Percentiles rank a stretch among this genome's conserved stretches.
Evolutionary conservation across 2,329 filamentous ascomycete species (phyloP).

Genomic region (Colletotrichum neosansevieriae): DNA sequence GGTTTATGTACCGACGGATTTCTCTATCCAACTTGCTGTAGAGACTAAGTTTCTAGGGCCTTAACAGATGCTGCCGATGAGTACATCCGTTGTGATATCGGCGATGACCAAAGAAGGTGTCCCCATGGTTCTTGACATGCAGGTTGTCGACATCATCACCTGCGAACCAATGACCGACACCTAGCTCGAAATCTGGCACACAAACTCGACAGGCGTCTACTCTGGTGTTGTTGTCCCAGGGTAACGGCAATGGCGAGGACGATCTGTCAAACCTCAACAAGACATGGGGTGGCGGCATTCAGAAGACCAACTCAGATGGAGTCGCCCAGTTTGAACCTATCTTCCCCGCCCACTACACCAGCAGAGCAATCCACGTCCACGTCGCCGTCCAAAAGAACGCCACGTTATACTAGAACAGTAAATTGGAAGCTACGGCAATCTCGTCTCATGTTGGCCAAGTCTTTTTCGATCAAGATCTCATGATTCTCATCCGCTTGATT

Average conservation of each 20-base stretch:
- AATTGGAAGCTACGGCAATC: conserved; percentile 33
- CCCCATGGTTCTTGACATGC: conserved; percentile 51
- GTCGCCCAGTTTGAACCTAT: conserved; percentile 54
- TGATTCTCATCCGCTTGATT: conserved; percentile 51
- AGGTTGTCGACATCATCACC: conserved; percentile 42
- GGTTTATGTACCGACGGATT: neutral
- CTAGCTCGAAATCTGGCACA: conserved; percentile 41
- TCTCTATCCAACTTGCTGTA: too few relatives aligned
- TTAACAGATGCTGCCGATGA: conserved; percentile 53
- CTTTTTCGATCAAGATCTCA: conserved; percentile 18
- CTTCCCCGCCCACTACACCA: conserved; percentile 58
- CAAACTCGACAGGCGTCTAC: conserved; percentile 56
- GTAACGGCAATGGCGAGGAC: conserved; percentile 4
- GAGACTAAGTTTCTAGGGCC: too few relatives aligned
- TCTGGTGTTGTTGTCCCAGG: conserved; percentile 44
- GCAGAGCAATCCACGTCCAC: conserved; percentile 62
- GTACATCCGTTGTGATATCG: conserved; percentile 57
- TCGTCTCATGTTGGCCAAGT: conserved; percentile 46
- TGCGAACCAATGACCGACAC: conserved; percentile 40
- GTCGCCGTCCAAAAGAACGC: conserved; percentile 26
- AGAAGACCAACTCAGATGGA: conserved; percentile 39
- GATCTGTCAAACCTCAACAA: neutral
- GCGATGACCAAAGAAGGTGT: conserved; percentile 56
- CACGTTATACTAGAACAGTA: neutral
- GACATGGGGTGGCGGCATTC: conserved; percentile 4